phyloP scores from a whole-genome alignment of 345 rosid genomes.

The Anastatica hierochuntica region DNA sequence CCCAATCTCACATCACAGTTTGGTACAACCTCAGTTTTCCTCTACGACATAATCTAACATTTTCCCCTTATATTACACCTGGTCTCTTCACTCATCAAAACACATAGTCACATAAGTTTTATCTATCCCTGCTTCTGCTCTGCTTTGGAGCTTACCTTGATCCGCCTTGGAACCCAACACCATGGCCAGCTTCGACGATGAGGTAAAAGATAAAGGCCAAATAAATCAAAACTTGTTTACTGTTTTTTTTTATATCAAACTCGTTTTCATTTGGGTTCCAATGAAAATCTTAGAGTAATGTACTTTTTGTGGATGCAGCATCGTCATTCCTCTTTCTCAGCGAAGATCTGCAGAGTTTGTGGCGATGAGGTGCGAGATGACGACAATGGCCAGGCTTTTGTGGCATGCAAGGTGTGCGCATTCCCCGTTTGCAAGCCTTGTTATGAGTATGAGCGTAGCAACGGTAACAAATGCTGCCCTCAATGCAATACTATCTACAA shows the following conservation, averaged over 20 bases:
- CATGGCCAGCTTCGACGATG: slow-evolving; percentile 49
- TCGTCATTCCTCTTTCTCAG: slow-evolving; percentile 30
- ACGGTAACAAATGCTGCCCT: slow-evolving; percentile 82
- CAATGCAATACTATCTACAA: slow-evolving; percentile 86
- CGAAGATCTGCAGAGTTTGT: slow-evolving; percentile 56
- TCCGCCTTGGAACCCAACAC: slow-evolving; percentile 37
- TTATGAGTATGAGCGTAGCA: slow-evolving; percentile 83
- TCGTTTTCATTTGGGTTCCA: no score
- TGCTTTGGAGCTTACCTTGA: slow-evolving; percentile 4
- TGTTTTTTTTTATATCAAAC: not conserved
- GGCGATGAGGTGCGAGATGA: slow-evolving; percentile 56
- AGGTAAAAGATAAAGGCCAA: slow-evolving; percentile 27
- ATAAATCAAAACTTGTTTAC: slow-evolving; percentile 1
- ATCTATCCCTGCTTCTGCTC: not conserved
- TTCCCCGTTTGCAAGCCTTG: slow-evolving; percentile 90
- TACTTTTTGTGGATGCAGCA: slow-evolving; percentile 27
- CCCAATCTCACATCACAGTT: slow-evolving; percentile 67
- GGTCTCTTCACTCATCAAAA: slow-evolving; percentile 17
- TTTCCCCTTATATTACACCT: slow-evolving; percentile 7
- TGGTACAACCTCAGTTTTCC: slow-evolving; percentile 38
- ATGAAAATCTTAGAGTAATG: no score
- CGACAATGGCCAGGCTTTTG: slow-evolving; percentile 54
- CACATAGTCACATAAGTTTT: no score
- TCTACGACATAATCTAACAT: not conserved
- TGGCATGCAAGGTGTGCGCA: slow-evolving; percentile 68